These are phyloP conservation scores for Fusarium burgessii DNA, from an alignment of 2,329 filamentous ascomycete species.

Conservation along the genomic window DNA sequence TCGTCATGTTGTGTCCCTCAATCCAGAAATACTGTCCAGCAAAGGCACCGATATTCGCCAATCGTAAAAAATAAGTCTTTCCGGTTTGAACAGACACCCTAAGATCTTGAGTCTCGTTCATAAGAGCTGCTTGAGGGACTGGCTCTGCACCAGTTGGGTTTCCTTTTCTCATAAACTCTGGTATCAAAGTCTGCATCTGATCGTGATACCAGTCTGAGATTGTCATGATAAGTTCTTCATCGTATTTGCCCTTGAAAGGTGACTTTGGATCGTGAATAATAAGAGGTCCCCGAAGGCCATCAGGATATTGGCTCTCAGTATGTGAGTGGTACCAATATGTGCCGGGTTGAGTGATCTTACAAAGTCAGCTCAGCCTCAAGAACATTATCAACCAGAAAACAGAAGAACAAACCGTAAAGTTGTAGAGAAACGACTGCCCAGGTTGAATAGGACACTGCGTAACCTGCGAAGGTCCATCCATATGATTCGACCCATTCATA, in stretches of 20 bases:
- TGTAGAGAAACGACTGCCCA: slow-evolving; percentile 74
- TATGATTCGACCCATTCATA: slow-evolving; percentile 74
- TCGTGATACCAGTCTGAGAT: slow-evolving; percentile 81
- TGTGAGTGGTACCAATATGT: slow-evolving; percentile 87
- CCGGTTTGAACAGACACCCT: slow-evolving; percentile 70
- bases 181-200: slow-evolving; percentile 61
- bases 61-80: slow-evolving; percentile 62
- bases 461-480: slow-evolving; percentile 77
- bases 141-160: slow-evolving; percentile 73
- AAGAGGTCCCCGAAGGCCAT: slow-evolving; percentile 74
- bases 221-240: slow-evolving; percentile 73
- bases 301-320: slow-evolving; percentile 74
- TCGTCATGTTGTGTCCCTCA: slow-evolving; percentile 73
- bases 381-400: neutral
- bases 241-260: slow-evolving; percentile 68
- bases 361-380: neutral
- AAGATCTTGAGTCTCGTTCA: slow-evolving; percentile 77
- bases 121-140: slow-evolving; percentile 74
- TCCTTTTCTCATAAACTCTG: slow-evolving; percentile 62
- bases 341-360: slow-evolving; percentile 72
- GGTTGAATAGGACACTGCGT: slow-evolving; percentile 76
- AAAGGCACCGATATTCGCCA: slow-evolving; percentile 78
- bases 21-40: slow-evolving; percentile 75
- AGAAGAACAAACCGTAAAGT: slow-evolving; percentile 67
- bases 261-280: slow-evolving; percentile 72